These are phyloP conservation scores for Aspergillus coremiiformis DNA, from an alignment of 495 filamentous ascomycete species.

Conservation along the genomic window DNA sequence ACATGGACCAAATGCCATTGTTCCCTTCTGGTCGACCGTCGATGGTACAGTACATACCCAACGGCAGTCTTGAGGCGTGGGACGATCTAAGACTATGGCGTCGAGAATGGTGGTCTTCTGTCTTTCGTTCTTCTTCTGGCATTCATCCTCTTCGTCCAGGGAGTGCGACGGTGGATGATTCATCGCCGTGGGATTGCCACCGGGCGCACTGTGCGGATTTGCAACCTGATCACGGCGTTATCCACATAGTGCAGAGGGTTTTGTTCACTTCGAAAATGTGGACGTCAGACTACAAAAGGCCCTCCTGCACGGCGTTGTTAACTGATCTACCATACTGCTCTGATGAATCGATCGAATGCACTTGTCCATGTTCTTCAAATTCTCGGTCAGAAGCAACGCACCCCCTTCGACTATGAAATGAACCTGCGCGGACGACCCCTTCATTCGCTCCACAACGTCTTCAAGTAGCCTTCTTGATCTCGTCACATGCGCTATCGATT, in stretches of 20 bases:
- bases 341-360: slow-evolving; percentile 19
- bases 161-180: neutral
- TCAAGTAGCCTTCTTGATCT: slow-evolving; percentile 18
- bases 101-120: neutral
- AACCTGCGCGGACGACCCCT: slow-evolving; percentile 15
- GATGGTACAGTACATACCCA: too few relatives aligned
- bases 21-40: slow-evolving; percentile 45
- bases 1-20: slow-evolving; percentile 30
- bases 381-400: slow-evolving; percentile 19
- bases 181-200: slow-evolving; percentile 9
- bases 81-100: neutral
- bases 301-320: slow-evolving; percentile 33
- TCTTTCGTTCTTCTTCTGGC: neutral
- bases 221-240: slow-evolving; percentile 24
- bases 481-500: slow-evolving; percentile 4
- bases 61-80: too few relatives aligned
- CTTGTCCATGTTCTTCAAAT: slow-evolving; percentile 11
- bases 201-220: slow-evolving; percentile 29
- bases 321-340: too few relatives aligned
- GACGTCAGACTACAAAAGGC: slow-evolving; percentile 20
- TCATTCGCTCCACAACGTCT: slow-evolving; percentile 18
- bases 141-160: neutral
- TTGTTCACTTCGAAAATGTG: slow-evolving; percentile 30
- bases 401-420: slow-evolving; percentile 20
- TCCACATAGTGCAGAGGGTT: slow-evolving; percentile 33